Evolutionary conservation across 2,329 filamentous ascomycete species (phyloP).

Genomic region (Tolypocladium endophyticum): DNA sequence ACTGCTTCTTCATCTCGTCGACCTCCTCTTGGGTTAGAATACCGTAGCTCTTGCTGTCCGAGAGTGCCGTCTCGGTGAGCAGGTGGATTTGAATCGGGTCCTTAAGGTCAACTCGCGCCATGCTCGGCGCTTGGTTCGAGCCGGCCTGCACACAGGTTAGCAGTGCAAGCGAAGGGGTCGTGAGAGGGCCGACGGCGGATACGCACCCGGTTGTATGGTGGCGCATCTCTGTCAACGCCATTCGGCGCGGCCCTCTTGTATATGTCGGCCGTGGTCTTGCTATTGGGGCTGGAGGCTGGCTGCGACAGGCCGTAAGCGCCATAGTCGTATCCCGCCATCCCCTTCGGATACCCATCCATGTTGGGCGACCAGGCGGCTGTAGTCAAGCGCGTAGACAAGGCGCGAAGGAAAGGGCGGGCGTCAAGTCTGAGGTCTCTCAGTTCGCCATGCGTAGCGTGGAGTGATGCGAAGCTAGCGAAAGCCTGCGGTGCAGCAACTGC

Average conservation of each 20-base stretch:
- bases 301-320: constrained; percentile 19
- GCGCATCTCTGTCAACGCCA: constrained; percentile 25
- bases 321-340: constrained; percentile 24
- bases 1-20: constrained; percentile 83
- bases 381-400: constrained; percentile 6
- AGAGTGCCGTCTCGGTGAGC: constrained; percentile 84
- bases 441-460: constrained; percentile 1
- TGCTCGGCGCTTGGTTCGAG: constrained; percentile 40
- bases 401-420: constrained; percentile 1
- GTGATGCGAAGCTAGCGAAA: neutral
- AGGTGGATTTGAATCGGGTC: constrained; percentile 80
- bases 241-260: constrained; percentile 39
- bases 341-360: constrained; percentile 30
- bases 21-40: constrained; percentile 87
- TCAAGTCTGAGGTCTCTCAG: constrained; percentile 3
- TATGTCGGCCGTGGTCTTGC: constrained; percentile 44
- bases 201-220: constrained; percentile 48
- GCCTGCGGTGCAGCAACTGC: neutral
- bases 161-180: neutral
- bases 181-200: neutral
- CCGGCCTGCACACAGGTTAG: constrained; percentile 32
- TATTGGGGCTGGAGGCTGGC: constrained; percentile 26
- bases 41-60: constrained; percentile 76
- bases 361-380: constrained; percentile 8
- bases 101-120: constrained; percentile 48